phyloP scores from a whole-genome alignment of 345 rosid species.

The Erodium maritimum region DNA sequence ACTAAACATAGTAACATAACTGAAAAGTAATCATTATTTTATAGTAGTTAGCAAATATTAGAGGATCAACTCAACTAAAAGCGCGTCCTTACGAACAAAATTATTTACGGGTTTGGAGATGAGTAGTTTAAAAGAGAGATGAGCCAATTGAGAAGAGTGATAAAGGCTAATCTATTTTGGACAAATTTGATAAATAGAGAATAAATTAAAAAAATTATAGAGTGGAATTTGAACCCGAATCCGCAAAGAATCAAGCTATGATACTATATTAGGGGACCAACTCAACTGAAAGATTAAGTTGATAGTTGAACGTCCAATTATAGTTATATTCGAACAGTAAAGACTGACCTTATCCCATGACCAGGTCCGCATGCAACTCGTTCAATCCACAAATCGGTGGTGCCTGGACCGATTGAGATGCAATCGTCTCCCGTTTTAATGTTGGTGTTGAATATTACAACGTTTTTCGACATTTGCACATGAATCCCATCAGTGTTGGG shows the following conservation, averaged over 20 bases:
- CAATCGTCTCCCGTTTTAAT: constrained; percentile 22
- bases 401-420: constrained; percentile 23
- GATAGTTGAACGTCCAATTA: neutral
- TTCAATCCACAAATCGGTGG: constrained; percentile 10
- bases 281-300: neutral
- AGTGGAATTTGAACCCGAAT: no score
- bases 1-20: neutral
- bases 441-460: constrained; percentile 4
- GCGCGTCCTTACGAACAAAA: no score
- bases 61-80: no score
- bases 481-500: constrained; percentile 25
- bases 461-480: constrained; percentile 10
- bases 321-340: neutral
- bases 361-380: constrained; percentile 20
- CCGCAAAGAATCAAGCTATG: no score
- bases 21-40: neutral
- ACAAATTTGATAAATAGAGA: no score
- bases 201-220: no score
- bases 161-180: no score
- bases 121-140: no score
- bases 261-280: no score
- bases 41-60: no score
- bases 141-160: no score
- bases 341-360: constrained; percentile 19
- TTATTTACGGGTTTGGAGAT: no score